A percentile compares a stretch with the other conserved stretches of the same genome.
These are phyloP conservation scores for Stachybotrys elegans DNA, from an alignment of 2,329 filamentous ascomycete species.

Conservation along the genomic window DNA sequence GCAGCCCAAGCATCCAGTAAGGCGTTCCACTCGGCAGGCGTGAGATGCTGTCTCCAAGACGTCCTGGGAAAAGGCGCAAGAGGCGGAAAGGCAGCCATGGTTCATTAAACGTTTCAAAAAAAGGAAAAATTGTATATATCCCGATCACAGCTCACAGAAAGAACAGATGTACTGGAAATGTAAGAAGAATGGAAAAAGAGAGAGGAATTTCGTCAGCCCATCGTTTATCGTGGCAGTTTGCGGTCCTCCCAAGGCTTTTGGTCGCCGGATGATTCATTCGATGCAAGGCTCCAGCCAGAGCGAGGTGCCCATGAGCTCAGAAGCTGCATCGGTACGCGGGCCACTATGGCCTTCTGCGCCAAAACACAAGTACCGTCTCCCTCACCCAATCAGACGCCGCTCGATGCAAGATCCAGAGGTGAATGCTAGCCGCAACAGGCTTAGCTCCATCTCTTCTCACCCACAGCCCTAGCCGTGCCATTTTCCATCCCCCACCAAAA, in stretches of 20 bases:
- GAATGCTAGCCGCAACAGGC: neutral
- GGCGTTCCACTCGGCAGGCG: slow-evolving; percentile 67
- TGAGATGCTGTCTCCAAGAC: slow-evolving; percentile 60
- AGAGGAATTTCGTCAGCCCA: slow-evolving; percentile 9
- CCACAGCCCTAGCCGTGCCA: slow-evolving; percentile 10
- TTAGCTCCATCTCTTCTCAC: slow-evolving; percentile 9
- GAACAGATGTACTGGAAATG: too few relatives aligned
- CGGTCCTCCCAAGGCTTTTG: too few relatives aligned
- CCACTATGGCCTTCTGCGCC: too few relatives aligned
- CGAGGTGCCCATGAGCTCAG: too few relatives aligned
- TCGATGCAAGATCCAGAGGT: neutral
- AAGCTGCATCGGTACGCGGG: too few relatives aligned
- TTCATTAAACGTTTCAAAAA: neutral
- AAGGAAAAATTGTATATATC: slow-evolving; percentile 1
- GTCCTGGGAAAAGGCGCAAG: slow-evolving; percentile 74
- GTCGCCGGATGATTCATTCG: slow-evolving; percentile 37
- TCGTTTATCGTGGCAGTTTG: slow-evolving; percentile 6
- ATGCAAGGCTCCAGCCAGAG: too few relatives aligned
- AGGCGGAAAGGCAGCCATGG: slow-evolving; percentile 54
- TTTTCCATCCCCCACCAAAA: slow-evolving; percentile 12
- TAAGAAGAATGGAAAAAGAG: too few relatives aligned
- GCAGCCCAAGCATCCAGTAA: slow-evolving; percentile 73
- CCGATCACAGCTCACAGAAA: slow-evolving; percentile 2
- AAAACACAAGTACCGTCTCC: too few relatives aligned
- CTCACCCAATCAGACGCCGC: too few relatives aligned